phyloP scores from a whole-genome alignment of 1,284 basidiomycete species.

The Caloboletus inedulis region DNA sequence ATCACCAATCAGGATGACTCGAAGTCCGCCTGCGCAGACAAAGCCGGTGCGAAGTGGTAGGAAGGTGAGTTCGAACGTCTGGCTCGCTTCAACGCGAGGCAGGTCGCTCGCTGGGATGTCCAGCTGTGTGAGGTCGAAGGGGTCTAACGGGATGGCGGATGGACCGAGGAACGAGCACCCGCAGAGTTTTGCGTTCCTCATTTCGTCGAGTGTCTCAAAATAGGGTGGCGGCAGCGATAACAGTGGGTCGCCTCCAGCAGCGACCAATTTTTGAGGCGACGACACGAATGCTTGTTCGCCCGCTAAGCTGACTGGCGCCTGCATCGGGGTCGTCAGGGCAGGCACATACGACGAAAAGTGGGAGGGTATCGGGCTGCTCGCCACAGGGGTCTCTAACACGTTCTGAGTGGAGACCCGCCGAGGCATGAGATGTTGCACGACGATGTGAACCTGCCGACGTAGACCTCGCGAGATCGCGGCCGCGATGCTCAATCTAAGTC shows the following conservation, averaged over 20 bases:
- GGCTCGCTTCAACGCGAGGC: slow-evolving; percentile 38
- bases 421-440: slow-evolving; percentile 60
- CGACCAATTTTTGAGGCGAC: slow-evolving; percentile 37
- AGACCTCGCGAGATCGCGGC: slow-evolving; percentile 38
- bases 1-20: slow-evolving; percentile 60
- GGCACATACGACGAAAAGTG: slow-evolving; percentile 43
- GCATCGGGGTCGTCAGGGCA: slow-evolving; percentile 41
- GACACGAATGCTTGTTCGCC: slow-evolving; percentile 48
- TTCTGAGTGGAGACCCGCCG: slow-evolving; percentile 28
- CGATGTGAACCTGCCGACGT: slow-evolving; percentile 45
- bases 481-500: slow-evolving; percentile 49
- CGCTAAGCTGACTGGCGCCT: slow-evolving; percentile 38
- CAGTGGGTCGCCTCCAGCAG: slow-evolving; percentile 23
- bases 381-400: slow-evolving; percentile 7
- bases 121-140: slow-evolving; percentile 35
- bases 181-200: slow-evolving; percentile 26
- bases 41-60: slow-evolving; percentile 56
- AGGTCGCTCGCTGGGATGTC: slow-evolving; percentile 16
- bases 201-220: slow-evolving; percentile 39
- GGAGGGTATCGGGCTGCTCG: slow-evolving; percentile 5
- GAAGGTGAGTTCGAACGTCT: slow-evolving; percentile 61
- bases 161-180: slow-evolving; percentile 50
- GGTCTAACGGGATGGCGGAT: slow-evolving; percentile 49
- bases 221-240: slow-evolving; percentile 46
- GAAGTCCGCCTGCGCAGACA: slow-evolving; percentile 57